Conservation (phyloP, 768 basidiomycete genomes). For the Gymnopilus junonius region DNA sequence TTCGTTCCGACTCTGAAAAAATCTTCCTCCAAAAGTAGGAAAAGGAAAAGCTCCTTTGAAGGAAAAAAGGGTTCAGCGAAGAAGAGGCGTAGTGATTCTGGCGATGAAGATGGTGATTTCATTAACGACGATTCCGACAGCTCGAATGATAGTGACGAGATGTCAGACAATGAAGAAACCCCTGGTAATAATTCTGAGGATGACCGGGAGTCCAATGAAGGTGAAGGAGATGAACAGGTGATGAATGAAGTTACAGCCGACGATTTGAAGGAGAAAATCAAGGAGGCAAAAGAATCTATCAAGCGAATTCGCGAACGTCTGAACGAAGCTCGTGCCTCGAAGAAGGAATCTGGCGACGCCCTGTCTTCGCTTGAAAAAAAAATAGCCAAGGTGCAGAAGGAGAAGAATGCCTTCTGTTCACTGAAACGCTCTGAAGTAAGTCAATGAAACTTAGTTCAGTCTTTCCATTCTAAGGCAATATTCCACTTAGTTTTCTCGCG, state of each 20-base stretch:
- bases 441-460: background rate
- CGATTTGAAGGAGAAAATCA: constrained; percentile 46
- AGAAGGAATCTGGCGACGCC: constrained; percentile 37
- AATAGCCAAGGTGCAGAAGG: constrained; percentile 50
- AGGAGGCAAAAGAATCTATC: constrained; percentile 43
- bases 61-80: constrained; percentile 50
- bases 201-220: constrained; percentile 30
- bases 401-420: constrained; percentile 68
- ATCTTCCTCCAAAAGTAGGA: constrained; percentile 37
- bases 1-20: constrained; percentile 44
- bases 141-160: constrained; percentile 28
- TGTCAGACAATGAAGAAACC: constrained; percentile 27
- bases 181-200: constrained; percentile 31
- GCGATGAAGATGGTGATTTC: constrained; percentile 42
- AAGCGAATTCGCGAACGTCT: constrained; percentile 42
- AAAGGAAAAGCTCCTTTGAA: constrained; percentile 50
- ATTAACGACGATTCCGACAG: constrained; percentile 25
- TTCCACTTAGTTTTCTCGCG: constrained; percentile 51
- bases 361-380: constrained; percentile 45
- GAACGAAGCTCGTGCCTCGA: constrained; percentile 38
- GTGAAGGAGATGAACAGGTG: constrained; percentile 36
- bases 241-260: constrained; percentile 49
- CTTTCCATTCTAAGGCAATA: background rate
- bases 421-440: constrained; percentile 58
- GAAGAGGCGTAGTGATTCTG: constrained; percentile 41